Base-by-base conservation (phyloP, 2,329 filamentous ascomycete genomes). In the Microthyrium microscopicum region DNA sequence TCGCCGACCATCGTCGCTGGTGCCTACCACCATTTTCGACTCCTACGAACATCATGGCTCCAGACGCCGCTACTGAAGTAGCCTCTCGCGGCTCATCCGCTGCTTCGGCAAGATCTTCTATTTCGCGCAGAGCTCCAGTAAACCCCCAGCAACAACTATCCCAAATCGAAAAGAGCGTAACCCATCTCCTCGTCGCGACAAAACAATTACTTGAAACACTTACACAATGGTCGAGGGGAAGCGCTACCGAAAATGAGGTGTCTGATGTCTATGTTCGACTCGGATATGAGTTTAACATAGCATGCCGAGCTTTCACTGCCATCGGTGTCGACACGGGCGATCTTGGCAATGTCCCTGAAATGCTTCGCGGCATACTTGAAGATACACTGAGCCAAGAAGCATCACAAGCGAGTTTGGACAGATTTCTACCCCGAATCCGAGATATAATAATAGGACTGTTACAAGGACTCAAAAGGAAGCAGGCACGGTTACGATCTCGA, bases 241-340 rank as follows among this genome's bases (percentile, higher is more conserved):
- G 80, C 47, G 85, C 89, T 35, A 85, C 83, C 41, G 89, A 98
- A 57, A 80, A 77, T 40, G 82, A 95, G 53, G 89, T 98, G 39
- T 95, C 89, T 9, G 89, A 98, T 54, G 89, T 98, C 46, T 98
- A 98, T 52, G 89, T 98, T 39, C 78, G 89, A 40, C 63, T 98
- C 40, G 89, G 89, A 29, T 98, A 98, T 58, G 89, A 98, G 57
- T 98, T 98, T 67, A 98, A 98, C 58, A 89, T 98, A 62, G 89
- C 89, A 19, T 95, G 87, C 55, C 78, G 89, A 36, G 87, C 89
- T 40, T 98, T 98, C 57, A 83, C 82, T 47, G 83, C 85, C 38
- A 98, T 98, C 49, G 89, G 91, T 40, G 89, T 98, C 41, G 89
- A 98, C 48, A 94, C 85, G 2, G 72, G 74, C 18, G 89, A 98